A percentile compares a stretch with the other conserved stretches of the same genome.
These are phyloP conservation scores for Dinochytrium kinnereticum DNA, from an alignment of 371 early-diverging fungal species.

Conservation along the genomic window DNA sequence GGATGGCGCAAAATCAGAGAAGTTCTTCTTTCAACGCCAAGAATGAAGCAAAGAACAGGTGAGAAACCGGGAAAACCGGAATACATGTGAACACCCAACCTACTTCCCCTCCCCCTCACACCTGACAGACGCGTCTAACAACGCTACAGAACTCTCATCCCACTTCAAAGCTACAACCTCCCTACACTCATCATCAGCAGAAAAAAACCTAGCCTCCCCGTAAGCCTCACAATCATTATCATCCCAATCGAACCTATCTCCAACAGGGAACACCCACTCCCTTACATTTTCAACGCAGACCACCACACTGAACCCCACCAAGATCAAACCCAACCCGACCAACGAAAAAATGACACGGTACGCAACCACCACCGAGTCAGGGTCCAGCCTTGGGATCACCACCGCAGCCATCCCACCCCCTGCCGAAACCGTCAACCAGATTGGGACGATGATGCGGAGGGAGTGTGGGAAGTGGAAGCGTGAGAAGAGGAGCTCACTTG, in stretches of 20 bases:
- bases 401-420: neutral
- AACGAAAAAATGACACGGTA: neutral
- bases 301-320: neutral
- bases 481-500: neutral
- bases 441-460: neutral
- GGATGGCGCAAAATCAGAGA: too few relatives aligned
- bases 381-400: neutral
- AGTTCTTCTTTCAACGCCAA: too few relatives aligned
- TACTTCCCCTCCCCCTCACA: neutral
- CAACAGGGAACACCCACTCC: slow-evolving; percentile 4
- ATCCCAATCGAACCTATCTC: slow-evolving; percentile 10
- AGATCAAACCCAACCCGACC: neutral
- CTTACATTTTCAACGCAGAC: neutral
- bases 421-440: neutral
- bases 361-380: neutral
- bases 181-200: neutral
- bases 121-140: neutral
- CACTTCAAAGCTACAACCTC: neutral
- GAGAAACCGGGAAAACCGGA: too few relatives aligned
- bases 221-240: neutral
- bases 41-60: too few relatives aligned
- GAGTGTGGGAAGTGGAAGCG: neutral
- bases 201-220: slow-evolving; percentile 5
- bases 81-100: neutral
- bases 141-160: slow-evolving; percentile 4